Percentiles rank a stretch among this genome's conserved stretches.
These are phyloP conservation scores for Microcera coccophila DNA, from an alignment of 2,329 filamentous ascomycete genomes.

Conservation along the genomic window DNA sequence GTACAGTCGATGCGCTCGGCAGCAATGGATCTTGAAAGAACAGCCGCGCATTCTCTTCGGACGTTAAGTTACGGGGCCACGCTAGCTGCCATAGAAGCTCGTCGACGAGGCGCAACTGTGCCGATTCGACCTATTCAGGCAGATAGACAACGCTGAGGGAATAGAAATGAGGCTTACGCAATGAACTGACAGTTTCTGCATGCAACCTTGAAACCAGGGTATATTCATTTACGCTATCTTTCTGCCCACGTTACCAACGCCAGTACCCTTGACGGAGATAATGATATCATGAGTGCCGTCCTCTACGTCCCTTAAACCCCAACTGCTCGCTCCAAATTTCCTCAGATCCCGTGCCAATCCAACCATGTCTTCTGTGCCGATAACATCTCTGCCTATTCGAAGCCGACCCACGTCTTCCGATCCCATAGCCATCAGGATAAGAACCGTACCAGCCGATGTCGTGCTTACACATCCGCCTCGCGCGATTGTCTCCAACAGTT, in stretches of 20 bases:
- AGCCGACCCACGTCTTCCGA: conserved; percentile 90
- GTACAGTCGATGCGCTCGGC: conserved; percentile 47
- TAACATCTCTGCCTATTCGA: conserved; percentile 72
- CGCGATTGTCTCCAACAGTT: conserved; percentile 77
- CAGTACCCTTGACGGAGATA: conserved; percentile 85
- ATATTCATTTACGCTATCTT: conserved; percentile 63
- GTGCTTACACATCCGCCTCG: conserved; percentile 77
- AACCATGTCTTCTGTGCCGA: conserved; percentile 77
- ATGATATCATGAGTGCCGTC: conserved; percentile 69
- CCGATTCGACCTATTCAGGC: conserved; percentile 17
- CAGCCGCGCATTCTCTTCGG: conserved; percentile 50
- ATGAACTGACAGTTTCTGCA: neutral
- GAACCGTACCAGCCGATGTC: conserved; percentile 67
- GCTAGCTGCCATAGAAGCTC: conserved; percentile 48
- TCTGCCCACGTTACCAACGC: conserved; percentile 90
- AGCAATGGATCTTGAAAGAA: conserved; percentile 43
- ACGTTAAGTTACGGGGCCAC: conserved; percentile 53
- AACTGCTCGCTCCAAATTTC: conserved; percentile 84
- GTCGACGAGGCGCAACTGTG: conserved; percentile 31
- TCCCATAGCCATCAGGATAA: conserved; percentile 96
- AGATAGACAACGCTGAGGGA: conserved; percentile 17
- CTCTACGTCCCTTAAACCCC: conserved; percentile 76
- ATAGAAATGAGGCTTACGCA: conserved; percentile 3
- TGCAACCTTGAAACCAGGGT: conserved; percentile 14
- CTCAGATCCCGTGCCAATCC: conserved; percentile 78